Conservation (phyloP, 2,329 filamentous ascomycete genomes). For the Neopestalotiopsis rosae region DNA sequence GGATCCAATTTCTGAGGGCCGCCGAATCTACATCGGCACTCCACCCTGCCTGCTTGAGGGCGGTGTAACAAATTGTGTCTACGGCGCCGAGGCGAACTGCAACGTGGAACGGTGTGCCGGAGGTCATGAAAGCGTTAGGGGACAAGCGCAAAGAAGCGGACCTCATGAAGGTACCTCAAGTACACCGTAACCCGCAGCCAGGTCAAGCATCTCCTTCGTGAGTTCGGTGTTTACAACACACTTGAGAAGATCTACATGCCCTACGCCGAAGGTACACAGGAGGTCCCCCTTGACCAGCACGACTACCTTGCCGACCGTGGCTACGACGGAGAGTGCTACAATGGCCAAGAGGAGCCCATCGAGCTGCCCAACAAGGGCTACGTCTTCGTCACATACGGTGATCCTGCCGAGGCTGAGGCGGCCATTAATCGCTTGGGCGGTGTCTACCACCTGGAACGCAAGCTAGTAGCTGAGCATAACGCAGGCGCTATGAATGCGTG, state of each 20-base stretch:
- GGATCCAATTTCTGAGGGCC: conserved; percentile 8
- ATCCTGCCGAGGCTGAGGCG: background rate
- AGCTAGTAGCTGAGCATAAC: background rate
- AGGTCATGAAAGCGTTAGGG: too few relatives aligned
- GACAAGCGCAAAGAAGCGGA: too few relatives aligned
- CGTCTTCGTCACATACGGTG: conserved; percentile 18
- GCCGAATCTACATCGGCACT: conserved; percentile 20
- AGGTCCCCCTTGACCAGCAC: background rate
- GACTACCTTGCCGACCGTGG: background rate
- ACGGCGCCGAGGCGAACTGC: too few relatives aligned
- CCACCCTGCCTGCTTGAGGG: too few relatives aligned
- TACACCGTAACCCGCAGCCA: background rate
- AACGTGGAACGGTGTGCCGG: too few relatives aligned
- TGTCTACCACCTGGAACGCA: background rate
- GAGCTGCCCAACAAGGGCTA: conserved; percentile 18
- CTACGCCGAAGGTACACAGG: too few relatives aligned
- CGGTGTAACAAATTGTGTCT: too few relatives aligned
- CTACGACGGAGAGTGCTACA: background rate
- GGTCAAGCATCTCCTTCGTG: too few relatives aligned
- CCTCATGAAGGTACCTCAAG: conserved; percentile 1
- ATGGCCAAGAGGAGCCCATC: background rate
- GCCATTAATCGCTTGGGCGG: conserved; percentile 9
- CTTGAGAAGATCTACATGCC: too few relatives aligned
- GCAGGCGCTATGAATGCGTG: too few relatives aligned
- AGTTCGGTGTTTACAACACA: too few relatives aligned